Conservation (phyloP, 768 basidiomycete genomes). For the Boletus rubescentipes region DNA sequence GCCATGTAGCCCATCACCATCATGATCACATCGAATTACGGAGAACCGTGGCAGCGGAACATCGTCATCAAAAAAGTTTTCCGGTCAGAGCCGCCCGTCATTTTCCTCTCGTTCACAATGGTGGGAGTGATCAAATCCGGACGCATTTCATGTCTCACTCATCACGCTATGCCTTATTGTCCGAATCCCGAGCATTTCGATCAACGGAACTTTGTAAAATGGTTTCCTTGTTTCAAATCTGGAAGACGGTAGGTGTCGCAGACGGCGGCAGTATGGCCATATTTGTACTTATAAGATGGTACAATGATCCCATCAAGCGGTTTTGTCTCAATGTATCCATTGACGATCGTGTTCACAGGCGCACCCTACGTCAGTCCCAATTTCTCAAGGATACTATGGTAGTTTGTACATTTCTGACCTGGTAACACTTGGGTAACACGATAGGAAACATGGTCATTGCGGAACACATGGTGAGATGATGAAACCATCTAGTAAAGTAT, state of each 20-base stretch:
- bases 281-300: not conserved
- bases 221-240: too few species aligned
- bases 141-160: not conserved
- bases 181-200: not conserved
- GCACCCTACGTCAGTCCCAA: not conserved
- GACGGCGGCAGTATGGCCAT: not conserved
- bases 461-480: too few species aligned
- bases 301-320: too few species aligned
- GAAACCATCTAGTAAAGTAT: not conserved
- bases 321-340: too few species aligned
- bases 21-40: too few species aligned
- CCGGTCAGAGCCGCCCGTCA: too few species aligned
- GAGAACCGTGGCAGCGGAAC: too few species aligned
- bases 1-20: too few species aligned
- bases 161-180: too few species aligned
- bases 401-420: not conserved
- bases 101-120: not conserved
- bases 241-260: not conserved
- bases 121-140: not conserved
- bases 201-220: not conserved
- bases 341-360: not conserved
- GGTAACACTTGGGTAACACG: not conserved
- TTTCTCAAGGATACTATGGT: not conserved
- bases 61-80: too few species aligned
- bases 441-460: not conserved